Conservation (phyloP, 495 filamentous ascomycete species). For the Melanomma pulvis-pyrius region DNA sequence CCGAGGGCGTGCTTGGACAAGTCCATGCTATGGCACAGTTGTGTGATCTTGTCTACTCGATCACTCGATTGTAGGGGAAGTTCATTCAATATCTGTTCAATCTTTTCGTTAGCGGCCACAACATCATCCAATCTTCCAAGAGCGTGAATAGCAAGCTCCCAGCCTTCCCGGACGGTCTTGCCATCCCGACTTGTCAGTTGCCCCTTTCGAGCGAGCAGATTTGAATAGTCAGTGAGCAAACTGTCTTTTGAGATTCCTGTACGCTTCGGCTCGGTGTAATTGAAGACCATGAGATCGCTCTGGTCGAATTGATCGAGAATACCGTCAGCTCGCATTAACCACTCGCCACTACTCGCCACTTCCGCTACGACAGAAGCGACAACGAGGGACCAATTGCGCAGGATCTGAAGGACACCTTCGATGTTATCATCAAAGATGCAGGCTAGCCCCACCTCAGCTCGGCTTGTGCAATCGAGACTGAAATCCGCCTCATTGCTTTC, state of each 20-base stretch:
- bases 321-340: slow-evolving; percentile 59
- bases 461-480: slow-evolving; percentile 69
- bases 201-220: slow-evolving; percentile 53
- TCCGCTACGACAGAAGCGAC: slow-evolving; percentile 77
- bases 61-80: slow-evolving; percentile 65
- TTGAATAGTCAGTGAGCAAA: slow-evolving; percentile 72
- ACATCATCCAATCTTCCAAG: slow-evolving; percentile 72
- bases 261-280: slow-evolving; percentile 47
- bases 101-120: slow-evolving; percentile 64
- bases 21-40: slow-evolving; percentile 67
- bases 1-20: slow-evolving; percentile 71
- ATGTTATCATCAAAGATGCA: slow-evolving; percentile 76
- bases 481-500: slow-evolving; percentile 56
- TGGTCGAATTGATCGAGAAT: slow-evolving; percentile 55
- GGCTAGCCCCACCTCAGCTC: slow-evolving; percentile 76
- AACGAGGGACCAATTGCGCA: slow-evolving; percentile 76
- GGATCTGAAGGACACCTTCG: slow-evolving; percentile 69
- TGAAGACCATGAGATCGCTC: slow-evolving; percentile 65
- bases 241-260: slow-evolving; percentile 59
- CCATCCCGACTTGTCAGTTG: slow-evolving; percentile 36
- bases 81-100: slow-evolving; percentile 64
- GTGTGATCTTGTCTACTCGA: slow-evolving; percentile 75
- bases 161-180: slow-evolving; percentile 63
- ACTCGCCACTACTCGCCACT: slow-evolving; percentile 71
- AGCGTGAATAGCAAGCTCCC: slow-evolving; percentile 82